These are phyloP conservation scores for Clarireedia paspali DNA, from an alignment of 2,329 filamentous ascomycete species.

Conservation along the genomic window DNA sequence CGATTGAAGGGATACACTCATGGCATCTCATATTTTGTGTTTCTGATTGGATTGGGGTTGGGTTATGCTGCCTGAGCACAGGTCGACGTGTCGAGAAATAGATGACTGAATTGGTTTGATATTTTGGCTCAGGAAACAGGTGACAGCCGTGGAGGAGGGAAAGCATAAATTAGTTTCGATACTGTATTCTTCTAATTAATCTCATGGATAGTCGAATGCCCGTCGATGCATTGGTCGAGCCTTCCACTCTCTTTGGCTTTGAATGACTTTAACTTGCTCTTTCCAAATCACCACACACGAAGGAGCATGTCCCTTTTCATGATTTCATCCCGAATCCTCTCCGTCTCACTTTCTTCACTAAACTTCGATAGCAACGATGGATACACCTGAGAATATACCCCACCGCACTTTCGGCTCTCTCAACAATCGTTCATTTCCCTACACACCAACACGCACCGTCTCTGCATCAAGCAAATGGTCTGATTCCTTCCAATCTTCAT, in stretches of 20 bases:
- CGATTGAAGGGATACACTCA: background rate
- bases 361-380: background rate
- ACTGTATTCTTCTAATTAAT: constrained; percentile 3
- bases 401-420: constrained; percentile 9
- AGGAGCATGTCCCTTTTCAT: background rate
- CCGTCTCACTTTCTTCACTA: background rate
- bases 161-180: constrained; percentile 3
- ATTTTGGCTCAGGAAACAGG: constrained; percentile 32
- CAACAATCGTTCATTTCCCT: constrained; percentile 9
- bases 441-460: constrained; percentile 15
- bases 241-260: background rate
- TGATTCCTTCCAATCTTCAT: background rate
- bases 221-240: too few relatives aligned
- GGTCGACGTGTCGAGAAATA: background rate
- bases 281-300: too few relatives aligned
- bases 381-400: constrained; percentile 14
- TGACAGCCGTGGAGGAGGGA: constrained; percentile 30
- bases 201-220: background rate
- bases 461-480: constrained; percentile 12
- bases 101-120: background rate
- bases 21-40: constrained; percentile 1
- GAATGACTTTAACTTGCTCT: background rate
- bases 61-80: constrained; percentile 20
- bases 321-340: background rate
- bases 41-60: background rate